Evolutionary conservation across 306 rosid genomes (phyloP).

Genomic region (Cicer chorassanicum): DNA sequence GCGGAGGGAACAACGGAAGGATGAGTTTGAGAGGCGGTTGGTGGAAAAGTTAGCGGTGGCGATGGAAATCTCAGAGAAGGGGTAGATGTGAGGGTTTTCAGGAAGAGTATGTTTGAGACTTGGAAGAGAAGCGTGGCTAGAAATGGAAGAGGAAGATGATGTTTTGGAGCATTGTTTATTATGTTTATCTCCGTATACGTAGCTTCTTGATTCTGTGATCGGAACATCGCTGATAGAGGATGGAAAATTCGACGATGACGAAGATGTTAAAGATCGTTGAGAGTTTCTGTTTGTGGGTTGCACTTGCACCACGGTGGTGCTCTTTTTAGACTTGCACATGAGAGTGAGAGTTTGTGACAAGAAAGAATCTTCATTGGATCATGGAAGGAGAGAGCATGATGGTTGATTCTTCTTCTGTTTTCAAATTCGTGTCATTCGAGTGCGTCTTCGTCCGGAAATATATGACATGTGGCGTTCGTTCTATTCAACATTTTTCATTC

Average conservation of each 20-base stretch:
- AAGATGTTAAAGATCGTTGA: background rate
- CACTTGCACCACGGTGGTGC: constrained; percentile 52
- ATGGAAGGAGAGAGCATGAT: background rate
- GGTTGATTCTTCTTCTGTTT: background rate
- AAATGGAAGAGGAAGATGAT: constrained; percentile 51
- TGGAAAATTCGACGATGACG: constrained; percentile 24
- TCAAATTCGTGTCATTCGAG: background rate
- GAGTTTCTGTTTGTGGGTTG: constrained; percentile 47
- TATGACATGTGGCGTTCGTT: background rate
- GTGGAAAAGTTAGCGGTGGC: constrained; percentile 63
- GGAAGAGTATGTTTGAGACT: constrained; percentile 72
- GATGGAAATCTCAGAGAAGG: constrained; percentile 67
- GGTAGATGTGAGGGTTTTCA: constrained; percentile 70
- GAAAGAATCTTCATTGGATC: background rate
- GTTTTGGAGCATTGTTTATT: constrained; percentile 51
- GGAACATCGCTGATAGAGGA: constrained; percentile 28
- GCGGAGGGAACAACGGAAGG: constrained; percentile 75
- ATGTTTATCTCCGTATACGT: constrained; percentile 1
- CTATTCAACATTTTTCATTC: background rate
- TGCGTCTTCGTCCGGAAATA: constrained; percentile 4
- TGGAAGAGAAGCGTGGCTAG: constrained; percentile 62
- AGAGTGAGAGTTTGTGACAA: background rate
- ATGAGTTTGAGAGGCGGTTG: constrained; percentile 50
- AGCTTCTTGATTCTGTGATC: constrained; percentile 50
- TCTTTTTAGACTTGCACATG: constrained; percentile 76